phyloP scores from a whole-genome alignment of 306 rosid genomes.

The Cucurbita ficifolia region DNA sequence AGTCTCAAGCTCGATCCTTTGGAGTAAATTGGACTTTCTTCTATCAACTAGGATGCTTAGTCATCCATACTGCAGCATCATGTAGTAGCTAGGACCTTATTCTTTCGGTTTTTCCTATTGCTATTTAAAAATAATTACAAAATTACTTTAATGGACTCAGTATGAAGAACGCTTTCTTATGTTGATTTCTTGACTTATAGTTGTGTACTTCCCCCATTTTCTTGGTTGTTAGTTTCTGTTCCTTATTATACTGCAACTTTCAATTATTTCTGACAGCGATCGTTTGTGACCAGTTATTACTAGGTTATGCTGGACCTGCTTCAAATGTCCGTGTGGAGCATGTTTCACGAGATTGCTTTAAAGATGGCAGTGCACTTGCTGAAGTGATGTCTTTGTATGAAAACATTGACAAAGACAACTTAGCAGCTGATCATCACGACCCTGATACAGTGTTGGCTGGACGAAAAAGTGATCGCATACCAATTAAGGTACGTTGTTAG shows the following conservation, averaged over 20 bases:
- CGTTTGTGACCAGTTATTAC: slow-evolving; percentile 38
- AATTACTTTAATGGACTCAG: neutral
- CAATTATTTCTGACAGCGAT: neutral
- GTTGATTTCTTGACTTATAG: neutral
- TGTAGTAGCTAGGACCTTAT: neutral
- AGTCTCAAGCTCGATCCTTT: neutral
- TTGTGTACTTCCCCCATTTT: neutral
- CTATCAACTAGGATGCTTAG: neutral
- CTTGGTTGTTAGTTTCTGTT: neutral
- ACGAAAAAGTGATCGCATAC: slow-evolving; percentile 21
- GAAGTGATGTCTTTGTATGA: slow-evolving; percentile 63
- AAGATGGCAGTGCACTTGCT: slow-evolving; percentile 70
- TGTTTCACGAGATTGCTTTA: slow-evolving; percentile 48
- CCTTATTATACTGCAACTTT: neutral
- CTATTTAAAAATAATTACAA: neutral
- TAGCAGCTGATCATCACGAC: slow-evolving; percentile 21
- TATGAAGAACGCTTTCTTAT: neutral
- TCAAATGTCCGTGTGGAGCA: slow-evolving; percentile 74
- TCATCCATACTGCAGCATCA: neutral
- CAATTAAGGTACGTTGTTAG: slow-evolving; percentile 39
- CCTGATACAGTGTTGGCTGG: slow-evolving; percentile 21
- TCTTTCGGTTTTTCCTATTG: neutral
- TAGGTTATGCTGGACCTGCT: slow-evolving; percentile 85
- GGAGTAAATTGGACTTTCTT: neutral
- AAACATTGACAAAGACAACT: slow-evolving; percentile 23